Base-by-base conservation (phyloP, 1,139 yeast species). In the Geotrichum klebahnii region DNA sequence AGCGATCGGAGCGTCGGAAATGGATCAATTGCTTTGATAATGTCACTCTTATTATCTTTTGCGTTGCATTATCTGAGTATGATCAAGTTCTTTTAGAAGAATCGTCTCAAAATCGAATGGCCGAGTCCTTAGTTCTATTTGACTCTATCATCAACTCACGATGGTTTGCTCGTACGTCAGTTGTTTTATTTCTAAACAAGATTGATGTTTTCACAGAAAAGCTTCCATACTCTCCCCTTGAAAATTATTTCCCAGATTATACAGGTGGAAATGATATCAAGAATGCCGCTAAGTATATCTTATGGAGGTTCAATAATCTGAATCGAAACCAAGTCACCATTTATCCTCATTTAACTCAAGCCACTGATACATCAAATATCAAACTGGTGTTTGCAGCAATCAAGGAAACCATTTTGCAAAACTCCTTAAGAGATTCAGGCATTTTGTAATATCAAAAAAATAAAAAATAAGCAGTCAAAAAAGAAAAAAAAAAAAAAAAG, bases 11-110 rank as follows among this genome's bases (percentile, higher is more conserved):
- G 69, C 80, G 97, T 49, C 87, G 87, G 63, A 89, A 89, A 67
- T 89, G 97, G 97, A 89, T 89, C 58, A 95, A 89, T 67, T 89
- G 96, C 64, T 89, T 89, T 62, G 96, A 89, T 67, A 88, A 89
- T 61, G 97, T 89, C 32, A 85, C 96, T 0, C 74, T 86, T 46
- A 85, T 89, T 45, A 87, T 89, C 53, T 89, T 88, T 66, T 88
- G 96, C 67, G 96, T 88, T 19, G 90, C 97, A 0, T 70, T 89
- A 48, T 82, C 92, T 1, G 97, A 89, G 66, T 89, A 89, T 62
- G 96, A 89, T 67, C 96, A 88, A 67, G 85, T 81, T 1, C 69
- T 89, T 52, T 68, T 86, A 49, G 97, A 89, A 67, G 95, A 89
- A 62, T 52, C 56, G 35, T 60, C 63, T 10, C 92, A 85, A 64